phyloP scores from a whole-genome alignment of 805 yeast species.

The Nakazawaea molendinolei region DNA sequence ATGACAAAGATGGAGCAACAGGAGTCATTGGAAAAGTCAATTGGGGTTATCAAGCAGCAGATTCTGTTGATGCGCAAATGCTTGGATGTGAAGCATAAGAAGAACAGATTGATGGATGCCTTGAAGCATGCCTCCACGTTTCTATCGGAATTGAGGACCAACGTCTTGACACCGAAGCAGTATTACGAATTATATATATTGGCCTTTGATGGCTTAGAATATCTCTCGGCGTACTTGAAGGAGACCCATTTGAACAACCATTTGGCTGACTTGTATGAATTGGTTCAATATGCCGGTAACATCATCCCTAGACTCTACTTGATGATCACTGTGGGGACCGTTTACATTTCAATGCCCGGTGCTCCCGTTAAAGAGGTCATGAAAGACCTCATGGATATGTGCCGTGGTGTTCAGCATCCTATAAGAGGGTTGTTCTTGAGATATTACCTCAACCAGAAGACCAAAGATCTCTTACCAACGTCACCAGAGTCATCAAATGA shows the following conservation, averaged over 20 bases:
- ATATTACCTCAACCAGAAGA: constrained; percentile 81
- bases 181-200: constrained; percentile 88
- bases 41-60: constrained; percentile 57
- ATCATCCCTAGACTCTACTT: constrained; percentile 86
- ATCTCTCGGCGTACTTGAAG: constrained; percentile 55
- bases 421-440: constrained; percentile 85
- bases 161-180: constrained; percentile 74
- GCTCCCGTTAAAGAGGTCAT: constrained; percentile 81
- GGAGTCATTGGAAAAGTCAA: constrained; percentile 35
- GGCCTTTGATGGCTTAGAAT: constrained; percentile 74
- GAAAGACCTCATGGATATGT: constrained; percentile 97
- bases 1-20: constrained; percentile 18
- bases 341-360: constrained; percentile 69
- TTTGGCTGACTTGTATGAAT: constrained; percentile 84
- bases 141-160: constrained; percentile 74
- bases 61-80: constrained; percentile 70
- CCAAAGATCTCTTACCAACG: constrained; percentile 55
- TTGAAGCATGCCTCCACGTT: constrained; percentile 80
- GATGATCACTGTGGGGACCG: constrained; percentile 93
- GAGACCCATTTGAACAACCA: constrained; percentile 65
- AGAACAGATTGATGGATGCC: constrained; percentile 76
- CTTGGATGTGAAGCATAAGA: constrained; percentile 36
- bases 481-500: constrained; percentile 15
- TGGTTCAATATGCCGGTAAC: constrained; percentile 93
- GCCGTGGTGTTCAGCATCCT: constrained; percentile 95